phyloP scores from a whole-genome alignment of 2,329 filamentous ascomycete genomes.

The Hypoxylon sp. region DNA sequence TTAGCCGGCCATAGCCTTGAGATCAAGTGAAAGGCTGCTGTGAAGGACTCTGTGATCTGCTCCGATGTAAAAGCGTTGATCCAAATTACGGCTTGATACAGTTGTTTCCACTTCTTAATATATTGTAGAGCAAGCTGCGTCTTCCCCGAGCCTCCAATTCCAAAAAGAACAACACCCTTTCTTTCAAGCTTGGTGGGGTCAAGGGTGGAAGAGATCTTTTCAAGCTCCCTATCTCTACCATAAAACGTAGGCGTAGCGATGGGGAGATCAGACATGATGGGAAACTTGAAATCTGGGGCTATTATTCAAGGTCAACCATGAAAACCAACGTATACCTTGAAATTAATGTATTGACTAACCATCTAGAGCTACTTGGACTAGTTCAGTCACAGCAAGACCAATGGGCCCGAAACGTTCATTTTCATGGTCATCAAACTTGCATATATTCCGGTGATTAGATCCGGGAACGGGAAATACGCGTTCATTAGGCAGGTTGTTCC shows the following conservation, averaged over 20 bases:
- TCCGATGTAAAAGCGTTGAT: conserved; percentile 13
- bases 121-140: conserved; percentile 52
- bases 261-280: not conserved
- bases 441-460: conserved; percentile 24
- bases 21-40: conserved; percentile 3
- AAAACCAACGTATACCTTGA: not conserved
- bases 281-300: not conserved
- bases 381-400: conserved; percentile 6
- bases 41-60: conserved; percentile 6
- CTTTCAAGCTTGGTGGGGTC: not conserved
- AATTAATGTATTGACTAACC: conserved; percentile 4
- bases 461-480: conserved; percentile 20
- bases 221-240: not conserved
- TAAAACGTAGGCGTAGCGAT: conserved; percentile 1
- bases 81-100: conserved; percentile 14
- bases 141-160: conserved; percentile 53
- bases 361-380: conserved; percentile 12
- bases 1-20: conserved; percentile 3
- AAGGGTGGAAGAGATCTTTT: not conserved
- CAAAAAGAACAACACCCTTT: conserved; percentile 45
- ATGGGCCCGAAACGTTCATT: conserved; percentile 12
- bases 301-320: not conserved
- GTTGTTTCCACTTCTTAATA: conserved; percentile 31
- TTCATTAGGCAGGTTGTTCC: conserved; percentile 25
- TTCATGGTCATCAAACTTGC: conserved; percentile 21